Conservation (phyloP, 2,329 filamentous ascomycete species). For the Rhynchosporium graminicola region DNA sequence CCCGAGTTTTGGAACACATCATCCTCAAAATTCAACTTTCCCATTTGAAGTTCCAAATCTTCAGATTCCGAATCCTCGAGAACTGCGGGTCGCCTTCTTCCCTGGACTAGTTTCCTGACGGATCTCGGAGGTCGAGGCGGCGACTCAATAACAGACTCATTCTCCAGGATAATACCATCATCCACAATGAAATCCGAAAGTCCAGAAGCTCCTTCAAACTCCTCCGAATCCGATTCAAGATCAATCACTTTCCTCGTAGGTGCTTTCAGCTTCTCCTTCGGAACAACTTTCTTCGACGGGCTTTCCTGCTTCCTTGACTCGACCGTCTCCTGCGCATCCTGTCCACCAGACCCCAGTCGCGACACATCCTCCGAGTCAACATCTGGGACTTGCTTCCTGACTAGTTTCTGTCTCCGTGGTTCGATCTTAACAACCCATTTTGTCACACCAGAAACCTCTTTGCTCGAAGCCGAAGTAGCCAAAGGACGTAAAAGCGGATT, state of each 20-base stretch:
- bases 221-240: constrained; percentile 3
- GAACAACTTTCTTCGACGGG: neutral
- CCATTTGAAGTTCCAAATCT: constrained; percentile 26
- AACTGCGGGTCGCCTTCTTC: constrained; percentile 25
- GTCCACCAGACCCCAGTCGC: neutral
- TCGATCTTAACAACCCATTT: constrained; percentile 10
- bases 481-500: constrained; percentile 34
- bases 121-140: constrained; percentile 33
- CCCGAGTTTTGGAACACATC: neutral
- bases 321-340: neutral
- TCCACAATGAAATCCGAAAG: constrained; percentile 40
- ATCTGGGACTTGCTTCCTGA: neutral
- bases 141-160: constrained; percentile 29
- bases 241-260: neutral
- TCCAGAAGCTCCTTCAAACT: constrained; percentile 4
- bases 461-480: neutral
- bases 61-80: constrained; percentile 21
- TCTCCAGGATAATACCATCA: constrained; percentile 31
- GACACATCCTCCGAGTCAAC: neutral
- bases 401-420: neutral
- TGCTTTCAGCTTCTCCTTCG: neutral
- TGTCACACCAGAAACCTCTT: neutral
- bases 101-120: constrained; percentile 34
- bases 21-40: constrained; percentile 21
- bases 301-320: neutral